Evolutionary conservation across 768 basidiomycete species (phyloP).

Genomic region (Coprinellus micaceus): DNA sequence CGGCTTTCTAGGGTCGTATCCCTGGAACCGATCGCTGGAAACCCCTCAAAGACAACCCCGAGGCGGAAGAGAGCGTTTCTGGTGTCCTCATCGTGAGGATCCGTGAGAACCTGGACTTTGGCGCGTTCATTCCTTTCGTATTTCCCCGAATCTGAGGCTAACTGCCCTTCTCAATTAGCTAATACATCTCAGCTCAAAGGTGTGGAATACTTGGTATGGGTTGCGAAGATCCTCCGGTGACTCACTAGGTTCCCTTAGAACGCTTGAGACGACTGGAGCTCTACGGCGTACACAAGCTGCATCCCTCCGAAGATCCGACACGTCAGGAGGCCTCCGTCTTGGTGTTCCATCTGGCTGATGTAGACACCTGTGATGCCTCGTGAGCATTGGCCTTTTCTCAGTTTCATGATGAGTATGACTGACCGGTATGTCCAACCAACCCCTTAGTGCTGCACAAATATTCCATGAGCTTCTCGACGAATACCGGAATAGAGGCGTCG

Average conservation of each 20-base stretch:
- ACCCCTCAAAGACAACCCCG: conserved; percentile 82
- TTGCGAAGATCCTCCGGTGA: neutral
- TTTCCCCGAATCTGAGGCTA: neutral
- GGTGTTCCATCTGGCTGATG: conserved; percentile 93
- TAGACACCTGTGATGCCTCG: conserved; percentile 90
- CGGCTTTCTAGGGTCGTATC: conserved; percentile 63
- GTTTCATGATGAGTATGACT: no score
- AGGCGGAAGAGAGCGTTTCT: conserved; percentile 73
- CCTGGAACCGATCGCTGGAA: conserved; percentile 90
- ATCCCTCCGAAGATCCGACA: conserved; percentile 86
- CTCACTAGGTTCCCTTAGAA: conserved; percentile 36
- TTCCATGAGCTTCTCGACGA: conserved; percentile 75
- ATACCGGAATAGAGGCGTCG: conserved; percentile 59
- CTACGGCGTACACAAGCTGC: conserved; percentile 74
- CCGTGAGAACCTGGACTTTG: conserved; percentile 88
- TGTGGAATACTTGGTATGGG: conserved; percentile 17
- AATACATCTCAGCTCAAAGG: conserved; percentile 96
- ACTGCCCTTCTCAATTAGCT: conserved; percentile 39
- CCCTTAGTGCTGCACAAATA: conserved; percentile 79
- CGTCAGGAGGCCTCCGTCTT: conserved; percentile 71
- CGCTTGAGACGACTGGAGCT: conserved; percentile 81
- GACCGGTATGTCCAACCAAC: no score
- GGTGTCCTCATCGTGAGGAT: conserved; percentile 88
- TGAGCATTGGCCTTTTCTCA: conserved; percentile 35
- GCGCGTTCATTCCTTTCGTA: neutral